phyloP scores from a whole-genome alignment of 768 basidiomycete genomes.

The Termitomyces sp. region DNA sequence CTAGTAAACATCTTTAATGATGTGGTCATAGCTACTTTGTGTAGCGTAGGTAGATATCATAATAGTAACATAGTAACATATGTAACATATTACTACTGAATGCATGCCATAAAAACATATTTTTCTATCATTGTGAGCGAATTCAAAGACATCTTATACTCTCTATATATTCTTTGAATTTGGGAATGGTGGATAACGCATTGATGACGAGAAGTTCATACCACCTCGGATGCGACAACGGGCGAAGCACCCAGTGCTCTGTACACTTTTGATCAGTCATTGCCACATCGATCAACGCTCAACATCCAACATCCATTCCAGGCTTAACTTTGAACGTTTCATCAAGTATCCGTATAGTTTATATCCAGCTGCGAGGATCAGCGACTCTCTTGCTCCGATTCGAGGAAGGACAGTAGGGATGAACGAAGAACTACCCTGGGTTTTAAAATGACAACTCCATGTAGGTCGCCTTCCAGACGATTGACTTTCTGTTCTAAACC shows the following conservation, averaged over 20 bases:
- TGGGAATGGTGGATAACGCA: too few species aligned
- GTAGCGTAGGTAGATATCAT: too few species aligned
- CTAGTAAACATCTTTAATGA: too few species aligned
- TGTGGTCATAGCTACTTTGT: too few species aligned
- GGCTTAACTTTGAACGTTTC: background rate
- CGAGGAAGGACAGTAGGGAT: background rate
- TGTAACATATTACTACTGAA: too few species aligned
- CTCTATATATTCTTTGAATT: too few species aligned
- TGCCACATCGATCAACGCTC: background rate
- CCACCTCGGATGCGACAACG: background rate
- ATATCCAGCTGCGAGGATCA: background rate
- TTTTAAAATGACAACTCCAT: background rate
- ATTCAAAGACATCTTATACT: too few species aligned
- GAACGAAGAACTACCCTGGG: background rate
- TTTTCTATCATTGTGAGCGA: too few species aligned
- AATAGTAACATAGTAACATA: too few species aligned
- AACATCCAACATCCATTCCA: background rate
- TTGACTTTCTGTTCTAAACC: background rate
- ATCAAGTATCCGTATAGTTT: background rate
- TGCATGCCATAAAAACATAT: too few species aligned
- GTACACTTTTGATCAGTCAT: background rate
- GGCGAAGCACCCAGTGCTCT: background rate
- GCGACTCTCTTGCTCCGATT: background rate
- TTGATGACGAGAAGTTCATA: too few species aligned
- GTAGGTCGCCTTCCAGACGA: background rate